These are phyloP conservation scores for Magnolia officinalis DNA, from an alignment of 164 flowering plant genomes.

Conservation along the genomic window DNA sequence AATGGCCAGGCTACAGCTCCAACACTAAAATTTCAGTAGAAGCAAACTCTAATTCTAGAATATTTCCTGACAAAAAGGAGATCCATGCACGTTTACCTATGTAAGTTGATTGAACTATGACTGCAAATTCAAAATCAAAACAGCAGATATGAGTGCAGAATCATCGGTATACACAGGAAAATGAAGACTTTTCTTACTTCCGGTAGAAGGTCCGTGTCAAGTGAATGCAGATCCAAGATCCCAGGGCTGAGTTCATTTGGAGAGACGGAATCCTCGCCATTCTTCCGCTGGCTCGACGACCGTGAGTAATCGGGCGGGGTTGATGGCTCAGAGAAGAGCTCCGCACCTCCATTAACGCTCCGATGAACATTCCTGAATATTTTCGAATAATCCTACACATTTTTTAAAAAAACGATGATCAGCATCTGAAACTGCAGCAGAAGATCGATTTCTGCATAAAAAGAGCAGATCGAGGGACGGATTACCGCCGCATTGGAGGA, in stretches of 20 bases:
- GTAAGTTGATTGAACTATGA: neutral
- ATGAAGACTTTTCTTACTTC: conserved; percentile 40
- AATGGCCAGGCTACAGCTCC: neutral
- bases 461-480: conserved; percentile 2
- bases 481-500: conserved; percentile 34
- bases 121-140: neutral
- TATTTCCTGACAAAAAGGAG: neutral
- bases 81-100: too few relatives aligned
- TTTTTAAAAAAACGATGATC: neutral
- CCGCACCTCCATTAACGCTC: conserved; percentile 46
- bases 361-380: conserved; percentile 47
- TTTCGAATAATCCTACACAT: conserved; percentile 51
- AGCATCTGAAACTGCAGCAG: neutral
- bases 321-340: conserved; percentile 54
- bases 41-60: neutral
- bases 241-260: conserved; percentile 77
- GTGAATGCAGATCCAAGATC: conserved; percentile 86
- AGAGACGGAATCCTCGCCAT: conserved; percentile 44
- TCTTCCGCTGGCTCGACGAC: conserved; percentile 43
- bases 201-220: conserved; percentile 78
- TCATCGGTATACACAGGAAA: neutral
- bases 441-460: neutral
- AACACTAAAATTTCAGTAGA: neutral
- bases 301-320: conserved; percentile 48
- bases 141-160: neutral